phyloP scores from a whole-genome alignment of 192 early-diverging fungal species.

The Umbelopsis isabellina region DNA sequence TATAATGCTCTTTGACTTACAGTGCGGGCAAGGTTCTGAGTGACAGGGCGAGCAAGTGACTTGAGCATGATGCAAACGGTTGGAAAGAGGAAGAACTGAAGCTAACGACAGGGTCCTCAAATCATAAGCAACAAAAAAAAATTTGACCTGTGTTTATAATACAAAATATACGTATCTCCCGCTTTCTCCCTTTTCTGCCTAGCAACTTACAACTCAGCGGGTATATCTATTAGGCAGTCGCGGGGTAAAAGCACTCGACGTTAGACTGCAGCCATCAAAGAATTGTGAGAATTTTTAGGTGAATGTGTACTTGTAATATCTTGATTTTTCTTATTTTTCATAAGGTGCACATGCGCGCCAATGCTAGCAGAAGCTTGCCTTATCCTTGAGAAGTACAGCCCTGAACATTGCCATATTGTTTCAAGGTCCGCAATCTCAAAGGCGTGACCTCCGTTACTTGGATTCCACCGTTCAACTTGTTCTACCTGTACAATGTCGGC shows the following conservation, averaged over 20 bases:
- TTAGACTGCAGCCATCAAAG: too few relatives aligned
- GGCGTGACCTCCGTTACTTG: neutral
- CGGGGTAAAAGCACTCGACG: too few relatives aligned
- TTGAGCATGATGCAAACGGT: constrained; percentile 12
- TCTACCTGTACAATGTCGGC: constrained; percentile 3
- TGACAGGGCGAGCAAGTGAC: constrained; percentile 12
- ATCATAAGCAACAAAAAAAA: constrained; percentile 13
- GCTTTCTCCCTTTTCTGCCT: constrained; percentile 2
- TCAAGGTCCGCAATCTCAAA: neutral
- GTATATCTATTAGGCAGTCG: neutral
- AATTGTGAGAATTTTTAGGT: too few relatives aligned
- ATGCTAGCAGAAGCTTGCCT: too few relatives aligned
- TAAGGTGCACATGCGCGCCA: too few relatives aligned
- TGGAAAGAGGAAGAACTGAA: constrained; percentile 15
- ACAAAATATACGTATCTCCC: constrained; percentile 16
- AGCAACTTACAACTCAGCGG: constrained; percentile 4
- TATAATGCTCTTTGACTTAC: neutral
- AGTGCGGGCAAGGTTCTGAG: constrained; percentile 11
- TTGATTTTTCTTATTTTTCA: too few relatives aligned
- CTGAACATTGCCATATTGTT: too few relatives aligned
- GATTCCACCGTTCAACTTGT: neutral
- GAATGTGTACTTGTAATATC: too few relatives aligned
- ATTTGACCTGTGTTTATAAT: constrained; percentile 11
- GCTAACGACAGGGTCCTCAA: constrained; percentile 13
- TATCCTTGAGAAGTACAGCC: too few relatives aligned